Evolutionary conservation across 805 yeast genomes (phyloP), one percentile per base, ranked within the genome.

Genomic region (Schwanniomyces vanrijiae): DNA sequence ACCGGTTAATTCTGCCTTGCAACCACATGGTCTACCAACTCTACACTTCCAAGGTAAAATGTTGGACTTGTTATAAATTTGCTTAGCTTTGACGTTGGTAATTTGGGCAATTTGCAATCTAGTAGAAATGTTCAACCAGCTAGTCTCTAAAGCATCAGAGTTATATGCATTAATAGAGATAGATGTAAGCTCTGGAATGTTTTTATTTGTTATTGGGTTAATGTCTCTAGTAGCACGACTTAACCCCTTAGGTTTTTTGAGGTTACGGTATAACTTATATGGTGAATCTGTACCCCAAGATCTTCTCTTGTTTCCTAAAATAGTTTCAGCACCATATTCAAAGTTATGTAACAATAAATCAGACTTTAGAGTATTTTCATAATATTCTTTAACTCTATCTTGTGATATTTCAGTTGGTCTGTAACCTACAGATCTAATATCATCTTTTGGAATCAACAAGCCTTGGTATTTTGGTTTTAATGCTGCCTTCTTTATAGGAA

Each of bases 21-120:
- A 96, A 45, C 99, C 99, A 82, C 95, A 87, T 43, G 85, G 85
- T 76, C 82, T 84, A 34, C 97, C 96, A 42, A 83, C 83, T 66
- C 97, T 83, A 45, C 91, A 77, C 55, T 84, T 83, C 96, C 96
- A 91, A 40, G 81, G 78, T 45, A 91, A 86, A 28, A 89, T 88
- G 67, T 90, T 90, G 8, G 88, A 77, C 60, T 81, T 86, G 37
- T 95, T 86, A 61, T 74, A 87, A 14, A 90, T 72, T 20, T 86
- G 78, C 50, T 75, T 71, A 33, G 97, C 90, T 65, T 90, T 88
- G 51, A 78, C 82, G 51, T 96, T 96, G n/a, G 99, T 92, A 59
- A 94, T 87, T 65, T 92, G 98, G 58, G 94, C 95, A 48, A 94
- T 63, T 68, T 88, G 92, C 49, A 89, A 76, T 43, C 82, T 75